These are phyloP conservation scores for Lotus japonicus DNA, from an alignment of 306 rosid species.

Conservation along the genomic window DNA sequence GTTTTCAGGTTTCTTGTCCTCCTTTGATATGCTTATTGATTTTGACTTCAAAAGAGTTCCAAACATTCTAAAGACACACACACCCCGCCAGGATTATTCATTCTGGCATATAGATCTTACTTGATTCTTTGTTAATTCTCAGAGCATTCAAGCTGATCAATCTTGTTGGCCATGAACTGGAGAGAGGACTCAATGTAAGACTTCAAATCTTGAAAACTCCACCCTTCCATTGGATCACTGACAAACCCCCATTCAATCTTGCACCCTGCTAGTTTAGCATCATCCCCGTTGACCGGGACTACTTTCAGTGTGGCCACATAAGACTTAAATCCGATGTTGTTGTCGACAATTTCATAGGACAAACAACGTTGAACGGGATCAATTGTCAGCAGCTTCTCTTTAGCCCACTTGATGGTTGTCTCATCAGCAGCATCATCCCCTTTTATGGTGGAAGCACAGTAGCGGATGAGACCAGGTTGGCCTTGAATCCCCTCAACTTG, in stretches of 20 bases:
- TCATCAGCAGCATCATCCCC: background rate
- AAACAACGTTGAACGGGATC: conserved; percentile 41
- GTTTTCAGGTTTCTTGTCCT: too few relatives aligned
- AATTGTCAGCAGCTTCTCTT: conserved; percentile 40
- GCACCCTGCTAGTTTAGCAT: conserved; percentile 15
- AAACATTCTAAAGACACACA: too few relatives aligned
- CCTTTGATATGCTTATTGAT: too few relatives aligned
- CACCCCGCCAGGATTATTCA: too few relatives aligned
- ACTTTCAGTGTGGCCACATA: conserved; percentile 36
- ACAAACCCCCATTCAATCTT: conserved; percentile 53
- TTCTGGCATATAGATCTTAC: too few relatives aligned
- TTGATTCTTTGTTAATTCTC: too few relatives aligned
- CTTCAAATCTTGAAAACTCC: conserved; percentile 25
- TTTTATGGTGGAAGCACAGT: conserved; percentile 26
- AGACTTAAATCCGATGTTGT: conserved; percentile 44
- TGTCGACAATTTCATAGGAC: conserved; percentile 38
- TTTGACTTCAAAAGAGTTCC: too few relatives aligned
- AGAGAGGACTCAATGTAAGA: conserved; percentile 21
- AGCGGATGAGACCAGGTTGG: conserved; percentile 44
- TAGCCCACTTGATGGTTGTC: conserved; percentile 29
- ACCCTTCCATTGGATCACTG: conserved; percentile 45
- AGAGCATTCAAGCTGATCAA: conserved; percentile 24
- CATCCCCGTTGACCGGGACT: background rate
- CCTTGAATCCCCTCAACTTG: conserved; percentile 35
- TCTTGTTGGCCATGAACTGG: conserved; percentile 31